A percentile compares a stretch with the other conserved stretches of the same genome.
Evolutionary conservation across 2,329 filamentous ascomycete genomes (phyloP).

Genomic region (Elsinoe fawcettii): DNA sequence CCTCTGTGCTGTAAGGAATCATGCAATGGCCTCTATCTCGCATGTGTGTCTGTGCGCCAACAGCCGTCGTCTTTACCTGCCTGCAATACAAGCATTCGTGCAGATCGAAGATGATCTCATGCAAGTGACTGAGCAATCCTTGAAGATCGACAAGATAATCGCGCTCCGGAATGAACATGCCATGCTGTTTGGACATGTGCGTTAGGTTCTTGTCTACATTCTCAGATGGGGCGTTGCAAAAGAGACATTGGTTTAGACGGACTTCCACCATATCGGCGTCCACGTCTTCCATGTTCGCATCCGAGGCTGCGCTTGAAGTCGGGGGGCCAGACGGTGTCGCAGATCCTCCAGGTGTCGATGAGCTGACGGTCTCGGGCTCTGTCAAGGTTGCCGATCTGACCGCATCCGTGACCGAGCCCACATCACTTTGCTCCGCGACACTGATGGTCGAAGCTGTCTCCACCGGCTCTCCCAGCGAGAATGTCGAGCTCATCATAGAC

Average conservation of each 20-base stretch:
- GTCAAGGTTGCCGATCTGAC: slow-evolving; percentile 58
- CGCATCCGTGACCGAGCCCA: slow-evolving; percentile 68
- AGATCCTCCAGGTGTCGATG: slow-evolving; percentile 1
- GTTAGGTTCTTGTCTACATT: slow-evolving; percentile 66
- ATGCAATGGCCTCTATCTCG: slow-evolving; percentile 93
- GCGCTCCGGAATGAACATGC: slow-evolving; percentile 92
- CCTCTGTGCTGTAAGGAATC: slow-evolving; percentile 82
- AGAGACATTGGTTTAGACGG: slow-evolving; percentile 58
- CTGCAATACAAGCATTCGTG: slow-evolving; percentile 85
- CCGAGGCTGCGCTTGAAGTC: slow-evolving; percentile 21
- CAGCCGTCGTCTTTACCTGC: slow-evolving; percentile 68
- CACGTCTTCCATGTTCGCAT: slow-evolving; percentile 18
- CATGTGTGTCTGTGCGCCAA: slow-evolving; percentile 92
- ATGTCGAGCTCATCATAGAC: slow-evolving; percentile 83
- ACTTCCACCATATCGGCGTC: slow-evolving; percentile 32
- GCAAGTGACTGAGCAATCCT: slow-evolving; percentile 69
- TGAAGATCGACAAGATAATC: slow-evolving; percentile 74
- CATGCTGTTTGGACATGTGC: slow-evolving; percentile 89
- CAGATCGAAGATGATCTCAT: slow-evolving; percentile 69
- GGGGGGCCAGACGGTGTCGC: slow-evolving; percentile 19
- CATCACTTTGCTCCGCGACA: slow-evolving; percentile 63
- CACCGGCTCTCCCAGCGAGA: slow-evolving; percentile 78
- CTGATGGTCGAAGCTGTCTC: slow-evolving; percentile 41
- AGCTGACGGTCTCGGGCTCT: slow-evolving; percentile 39
- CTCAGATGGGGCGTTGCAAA: slow-evolving; percentile 82